Percentiles rank a stretch among this genome's conserved stretches.
phyloP scores from a whole-genome alignment of 78 protist species.

The Dictyostelium brefeldianum region DNA sequence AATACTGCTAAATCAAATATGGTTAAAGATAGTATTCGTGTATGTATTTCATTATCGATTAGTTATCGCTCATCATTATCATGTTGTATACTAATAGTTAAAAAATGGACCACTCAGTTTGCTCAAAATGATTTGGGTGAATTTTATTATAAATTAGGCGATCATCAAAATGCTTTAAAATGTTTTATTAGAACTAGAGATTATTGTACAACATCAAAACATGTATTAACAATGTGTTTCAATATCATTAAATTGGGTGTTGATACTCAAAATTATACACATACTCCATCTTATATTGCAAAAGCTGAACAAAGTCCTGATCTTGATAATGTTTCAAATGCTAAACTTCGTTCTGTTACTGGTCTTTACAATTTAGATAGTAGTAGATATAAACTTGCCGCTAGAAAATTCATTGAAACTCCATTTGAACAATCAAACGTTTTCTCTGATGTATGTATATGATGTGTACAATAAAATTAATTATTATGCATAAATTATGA shows the following conservation, averaged over 20 bases:
- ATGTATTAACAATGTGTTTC: constrained; percentile 89
- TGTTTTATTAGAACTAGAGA: constrained; percentile 92
- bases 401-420: constrained; percentile 78
- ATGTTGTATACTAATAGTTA: not conserved
- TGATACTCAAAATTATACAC: constrained; percentile 78
- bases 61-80: not conserved
- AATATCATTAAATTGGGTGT: constrained; percentile 82
- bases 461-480: not conserved
- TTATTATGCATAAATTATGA: not conserved
- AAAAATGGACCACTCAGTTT: constrained; percentile 13
- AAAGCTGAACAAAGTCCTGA: constrained; percentile 86
- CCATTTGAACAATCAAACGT: constrained; percentile 41
- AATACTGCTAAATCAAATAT: constrained; percentile 73
- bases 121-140: constrained; percentile 93
- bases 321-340: constrained; percentile 19
- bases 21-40: constrained; percentile 87
- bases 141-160: constrained; percentile 85
- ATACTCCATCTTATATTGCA: constrained; percentile 82
- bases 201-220: constrained; percentile 89
- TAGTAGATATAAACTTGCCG: constrained; percentile 77
- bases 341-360: constrained; percentile 72
- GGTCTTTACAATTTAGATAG: constrained; percentile 85
- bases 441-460: constrained; percentile 54
- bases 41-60: not conserved
- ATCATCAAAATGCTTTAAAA: constrained; percentile 86